These are phyloP conservation scores for Daedaleopsis nitida DNA, from an alignment of 768 basidiomycete genomes.

Conservation along the genomic window DNA sequence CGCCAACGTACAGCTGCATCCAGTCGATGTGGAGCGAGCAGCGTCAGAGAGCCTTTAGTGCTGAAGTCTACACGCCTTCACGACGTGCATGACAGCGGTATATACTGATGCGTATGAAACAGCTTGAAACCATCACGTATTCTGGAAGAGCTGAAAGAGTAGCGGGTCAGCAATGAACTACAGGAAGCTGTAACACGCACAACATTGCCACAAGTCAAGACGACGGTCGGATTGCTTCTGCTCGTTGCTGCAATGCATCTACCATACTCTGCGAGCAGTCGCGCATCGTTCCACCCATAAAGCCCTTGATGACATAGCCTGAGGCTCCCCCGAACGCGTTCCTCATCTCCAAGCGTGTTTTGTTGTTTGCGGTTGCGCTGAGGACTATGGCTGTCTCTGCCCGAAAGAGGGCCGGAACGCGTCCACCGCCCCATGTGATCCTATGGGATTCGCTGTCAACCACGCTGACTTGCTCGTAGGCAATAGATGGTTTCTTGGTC, in stretches of 20 bases:
- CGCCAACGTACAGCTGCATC: neutral
- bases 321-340: constrained; percentile 61
- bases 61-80: neutral
- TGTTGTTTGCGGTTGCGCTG: constrained; percentile 46
- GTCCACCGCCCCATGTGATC: constrained; percentile 53
- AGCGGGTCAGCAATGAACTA: neutral
- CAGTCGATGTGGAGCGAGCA: neutral
- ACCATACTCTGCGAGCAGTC: constrained; percentile 55
- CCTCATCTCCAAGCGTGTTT: constrained; percentile 64
- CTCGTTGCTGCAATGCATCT: constrained; percentile 53
- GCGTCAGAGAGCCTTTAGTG: neutral
- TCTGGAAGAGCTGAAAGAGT: neutral
- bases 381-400: constrained; percentile 67
- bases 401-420: constrained; percentile 43
- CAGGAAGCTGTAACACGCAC: neutral
- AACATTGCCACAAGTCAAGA: neutral
- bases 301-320: constrained; percentile 53
- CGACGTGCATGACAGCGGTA: neutral
- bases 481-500: neutral
- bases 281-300: constrained; percentile 45
- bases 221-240: constrained; percentile 27
- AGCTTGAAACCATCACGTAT: neutral
- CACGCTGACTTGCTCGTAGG: neutral
- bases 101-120: neutral
- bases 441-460: constrained; percentile 48